Percentiles rank a stretch among this genome's conserved stretches.
phyloP scores from a whole-genome alignment of 208 protist species.

The Trypanosoma avium region DNA sequence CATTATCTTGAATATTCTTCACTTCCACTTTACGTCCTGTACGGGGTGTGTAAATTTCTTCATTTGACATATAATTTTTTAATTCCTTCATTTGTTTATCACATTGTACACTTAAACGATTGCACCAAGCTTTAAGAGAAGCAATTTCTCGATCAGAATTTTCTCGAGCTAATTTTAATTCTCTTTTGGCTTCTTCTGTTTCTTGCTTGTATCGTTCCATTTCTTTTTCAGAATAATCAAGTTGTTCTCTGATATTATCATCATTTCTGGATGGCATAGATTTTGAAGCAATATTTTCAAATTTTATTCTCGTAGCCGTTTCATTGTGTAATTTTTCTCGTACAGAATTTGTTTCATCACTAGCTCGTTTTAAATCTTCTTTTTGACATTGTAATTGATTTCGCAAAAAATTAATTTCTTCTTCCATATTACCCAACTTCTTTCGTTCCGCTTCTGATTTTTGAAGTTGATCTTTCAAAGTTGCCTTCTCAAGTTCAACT shows the following conservation, averaged over 20 bases:
- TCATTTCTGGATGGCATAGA: constrained; percentile 8
- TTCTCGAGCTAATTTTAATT: constrained; percentile 30
- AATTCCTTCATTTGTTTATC: constrained; percentile 34
- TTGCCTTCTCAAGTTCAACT: constrained; percentile 22
- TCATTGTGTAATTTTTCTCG: constrained; percentile 20
- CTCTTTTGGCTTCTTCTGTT: constrained; percentile 26
- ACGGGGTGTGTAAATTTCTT: constrained; percentile 9
- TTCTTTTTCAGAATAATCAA: constrained; percentile 9
- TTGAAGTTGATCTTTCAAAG: background rate
- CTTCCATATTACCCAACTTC: background rate
- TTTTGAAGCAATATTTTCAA: constrained; percentile 37
- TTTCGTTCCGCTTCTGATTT: background rate
- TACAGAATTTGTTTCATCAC: background rate
- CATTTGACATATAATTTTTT: constrained; percentile 19
- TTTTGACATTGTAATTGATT: background rate
- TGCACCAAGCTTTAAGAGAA: constrained; percentile 44
- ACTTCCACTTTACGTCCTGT: constrained; percentile 3
- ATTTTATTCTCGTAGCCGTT: constrained; percentile 9
- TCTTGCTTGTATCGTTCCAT: constrained; percentile 20
- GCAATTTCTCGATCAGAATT: constrained; percentile 40
- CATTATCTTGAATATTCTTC: background rate
- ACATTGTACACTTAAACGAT: constrained; percentile 44
- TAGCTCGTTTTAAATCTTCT: background rate
- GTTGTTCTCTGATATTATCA: background rate
- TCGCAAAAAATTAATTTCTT: background rate